phyloP scores from a whole-genome alignment of 768 basidiomycete genomes.

The Serendipita indica region DNA sequence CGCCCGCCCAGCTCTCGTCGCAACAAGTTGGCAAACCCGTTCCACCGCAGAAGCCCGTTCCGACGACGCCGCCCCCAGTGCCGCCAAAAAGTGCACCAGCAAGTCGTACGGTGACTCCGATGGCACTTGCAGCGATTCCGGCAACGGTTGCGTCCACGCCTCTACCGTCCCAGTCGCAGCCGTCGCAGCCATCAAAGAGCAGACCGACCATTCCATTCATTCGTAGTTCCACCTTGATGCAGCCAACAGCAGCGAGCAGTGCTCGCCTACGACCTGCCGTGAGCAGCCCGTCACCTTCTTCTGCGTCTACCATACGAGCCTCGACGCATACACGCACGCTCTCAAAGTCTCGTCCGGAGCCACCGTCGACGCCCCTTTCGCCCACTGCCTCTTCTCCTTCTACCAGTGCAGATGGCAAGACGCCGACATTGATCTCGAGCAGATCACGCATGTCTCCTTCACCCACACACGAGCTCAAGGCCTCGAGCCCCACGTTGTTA shows the following conservation, averaged over 20 bases:
- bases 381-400: too few relatives aligned
- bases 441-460: neutral
- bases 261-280: slow-evolving; percentile 6
- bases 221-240: neutral
- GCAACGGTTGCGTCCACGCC: neutral
- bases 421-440: neutral
- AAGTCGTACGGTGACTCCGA: neutral
- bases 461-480: neutral
- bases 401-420: neutral
- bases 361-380: neutral
- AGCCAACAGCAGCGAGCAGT: slow-evolving; percentile 8
- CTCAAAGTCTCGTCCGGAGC: slow-evolving; percentile 1
- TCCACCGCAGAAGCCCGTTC: slow-evolving; percentile 1
- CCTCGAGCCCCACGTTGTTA: neutral
- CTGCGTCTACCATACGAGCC: neutral
- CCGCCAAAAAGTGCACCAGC: slow-evolving; percentile 4
- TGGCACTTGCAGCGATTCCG: neutral
- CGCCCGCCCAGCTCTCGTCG: neutral
- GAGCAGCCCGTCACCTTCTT: neutral
- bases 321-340: neutral
- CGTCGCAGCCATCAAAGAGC: neutral
- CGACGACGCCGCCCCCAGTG: neutral
- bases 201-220: slow-evolving; percentile 4
- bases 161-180: neutral
- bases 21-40: neutral